These are phyloP conservation scores for Gyrodon lividus DNA, from an alignment of 768 basidiomycete genomes.

Conservation along the genomic window DNA sequence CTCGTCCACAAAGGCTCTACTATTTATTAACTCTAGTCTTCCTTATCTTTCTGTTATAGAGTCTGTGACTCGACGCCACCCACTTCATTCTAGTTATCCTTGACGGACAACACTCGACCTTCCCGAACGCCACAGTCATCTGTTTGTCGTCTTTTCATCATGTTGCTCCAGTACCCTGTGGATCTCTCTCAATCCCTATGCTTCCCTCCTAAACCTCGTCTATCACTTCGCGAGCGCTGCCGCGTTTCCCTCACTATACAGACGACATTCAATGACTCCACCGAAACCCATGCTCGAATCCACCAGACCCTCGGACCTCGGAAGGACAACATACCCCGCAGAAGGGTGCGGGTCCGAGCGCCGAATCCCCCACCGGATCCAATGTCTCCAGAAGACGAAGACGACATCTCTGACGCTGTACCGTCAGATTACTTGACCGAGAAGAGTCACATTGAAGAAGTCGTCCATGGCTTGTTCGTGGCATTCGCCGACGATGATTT, in stretches of 20 bases:
- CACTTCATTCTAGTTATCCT: neutral
- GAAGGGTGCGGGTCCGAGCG: neutral
- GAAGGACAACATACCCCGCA: neutral
- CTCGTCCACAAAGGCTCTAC: neutral
- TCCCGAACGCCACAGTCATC: no score
- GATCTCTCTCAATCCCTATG: no score
- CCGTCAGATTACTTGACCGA: neutral
- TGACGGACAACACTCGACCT: neutral
- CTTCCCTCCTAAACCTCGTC: neutral
- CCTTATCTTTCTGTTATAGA: neutral
- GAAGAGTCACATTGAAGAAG: slow-evolving; percentile 9
- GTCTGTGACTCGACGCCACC: neutral
- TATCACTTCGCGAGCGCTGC: slow-evolving; percentile 11
- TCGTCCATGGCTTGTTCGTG: slow-evolving; percentile 17
- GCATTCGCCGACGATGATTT: slow-evolving; percentile 16
- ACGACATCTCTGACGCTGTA: neutral
- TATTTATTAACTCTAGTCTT: neutral
- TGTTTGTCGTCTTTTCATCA: no score
- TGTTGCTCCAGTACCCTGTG: no score
- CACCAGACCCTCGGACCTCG: neutral
- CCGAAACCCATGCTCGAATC: neutral
- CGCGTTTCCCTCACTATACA: slow-evolving; percentile 4
- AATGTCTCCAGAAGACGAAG: neutral
- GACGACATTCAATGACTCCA: slow-evolving; percentile 8
- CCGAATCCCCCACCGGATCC: neutral